Conservation (phyloP, 2,329 filamentous ascomycete genomes). For the Hawksworthiomyces lignivorus region DNA sequence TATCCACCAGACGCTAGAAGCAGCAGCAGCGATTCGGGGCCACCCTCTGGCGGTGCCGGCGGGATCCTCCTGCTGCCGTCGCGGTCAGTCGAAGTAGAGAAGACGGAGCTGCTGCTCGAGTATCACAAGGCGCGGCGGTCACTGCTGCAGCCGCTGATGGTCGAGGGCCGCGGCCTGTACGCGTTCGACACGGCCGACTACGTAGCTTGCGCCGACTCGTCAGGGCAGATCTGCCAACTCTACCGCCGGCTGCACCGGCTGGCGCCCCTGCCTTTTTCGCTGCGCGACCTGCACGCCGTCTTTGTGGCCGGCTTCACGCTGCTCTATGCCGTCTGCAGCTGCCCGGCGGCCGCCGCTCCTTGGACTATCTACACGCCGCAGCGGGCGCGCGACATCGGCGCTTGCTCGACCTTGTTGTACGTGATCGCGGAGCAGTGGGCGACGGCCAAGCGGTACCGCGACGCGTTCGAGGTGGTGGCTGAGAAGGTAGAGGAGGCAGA, state of each 20-base stretch:
- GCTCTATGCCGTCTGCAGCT: constrained; percentile 5
- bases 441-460: constrained; percentile 4
- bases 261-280: constrained; percentile 7
- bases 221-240: constrained; percentile 11
- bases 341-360: too few relatives aligned
- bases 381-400: background rate
- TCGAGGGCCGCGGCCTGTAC: constrained; percentile 2
- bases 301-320: constrained; percentile 12
- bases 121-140: constrained; percentile 6
- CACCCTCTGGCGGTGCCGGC: background rate
- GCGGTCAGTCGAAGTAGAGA: background rate
- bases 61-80: background rate
- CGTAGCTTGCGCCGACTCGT: constrained; percentile 8
- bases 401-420: constrained; percentile 1
- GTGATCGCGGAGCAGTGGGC: constrained; percentile 6
- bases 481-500: constrained; percentile 7
- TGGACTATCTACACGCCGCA: constrained; percentile 1
- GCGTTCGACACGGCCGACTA: constrained; percentile 2
- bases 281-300: constrained; percentile 11
- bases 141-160: constrained; percentile 10
- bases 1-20: too few relatives aligned
- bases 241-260: constrained; percentile 11
- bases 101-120: constrained; percentile 6
- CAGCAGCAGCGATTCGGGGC: background rate
- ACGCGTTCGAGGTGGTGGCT: constrained; percentile 2